These are phyloP conservation scores for Blastomyces parvus DNA, from an alignment of 2,329 filamentous ascomycete species.

Conservation along the genomic window DNA sequence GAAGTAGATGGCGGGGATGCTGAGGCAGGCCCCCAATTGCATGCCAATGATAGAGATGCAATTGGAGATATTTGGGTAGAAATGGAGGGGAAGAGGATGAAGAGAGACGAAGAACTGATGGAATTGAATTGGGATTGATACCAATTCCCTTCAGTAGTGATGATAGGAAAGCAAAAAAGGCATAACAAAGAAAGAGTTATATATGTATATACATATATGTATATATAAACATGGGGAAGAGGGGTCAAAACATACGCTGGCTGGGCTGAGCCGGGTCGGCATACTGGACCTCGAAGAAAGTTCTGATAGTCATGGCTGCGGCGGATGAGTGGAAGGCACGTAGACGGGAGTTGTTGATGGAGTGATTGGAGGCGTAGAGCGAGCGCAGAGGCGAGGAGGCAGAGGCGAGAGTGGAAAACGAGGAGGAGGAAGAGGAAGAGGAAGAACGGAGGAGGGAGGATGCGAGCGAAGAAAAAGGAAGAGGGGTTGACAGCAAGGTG, in stretches of 20 bases:
- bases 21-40: not conserved
- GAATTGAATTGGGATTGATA: not conserved
- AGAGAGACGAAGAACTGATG: not conserved
- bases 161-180: not conserved
- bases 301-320: constrained; percentile 65
- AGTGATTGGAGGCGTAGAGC: constrained; percentile 27
- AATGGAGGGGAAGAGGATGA: not conserved
- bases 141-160: not conserved
- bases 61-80: not conserved
- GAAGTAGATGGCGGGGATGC: no score
- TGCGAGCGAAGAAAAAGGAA: constrained; percentile 11
- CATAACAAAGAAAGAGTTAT: no score
- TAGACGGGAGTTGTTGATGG: constrained; percentile 33
- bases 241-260: not conserved
- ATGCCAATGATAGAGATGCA: not conserved
- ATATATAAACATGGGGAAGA: not conserved
- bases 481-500: constrained; percentile 18
- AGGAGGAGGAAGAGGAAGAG: constrained; percentile 18
- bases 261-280: constrained; percentile 44
- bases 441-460: not conserved
- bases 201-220: not conserved
- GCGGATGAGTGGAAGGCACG: constrained; percentile 55
- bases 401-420: constrained; percentile 17
- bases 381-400: constrained; percentile 18
- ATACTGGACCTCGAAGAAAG: constrained; percentile 65